Evolutionary conservation across 2,329 filamentous ascomycete genomes (phyloP), one percentile per base, ranked within the genome.

Genomic region (Elsinoe necatrix): DNA sequence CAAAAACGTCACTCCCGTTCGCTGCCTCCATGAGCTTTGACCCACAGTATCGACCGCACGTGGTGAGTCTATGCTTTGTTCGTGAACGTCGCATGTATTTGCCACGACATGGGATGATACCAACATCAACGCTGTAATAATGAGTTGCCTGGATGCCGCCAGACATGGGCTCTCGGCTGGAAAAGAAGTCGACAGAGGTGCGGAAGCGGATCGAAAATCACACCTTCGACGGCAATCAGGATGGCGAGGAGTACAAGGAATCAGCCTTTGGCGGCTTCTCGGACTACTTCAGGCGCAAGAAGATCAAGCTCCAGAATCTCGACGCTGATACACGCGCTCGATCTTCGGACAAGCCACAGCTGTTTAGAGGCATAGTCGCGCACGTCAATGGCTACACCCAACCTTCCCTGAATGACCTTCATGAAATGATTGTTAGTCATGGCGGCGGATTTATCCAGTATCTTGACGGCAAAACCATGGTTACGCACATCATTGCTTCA

Each of bases 331-430:
- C 95, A 43, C 84, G 92, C 58, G 80, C 86, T 29, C 75, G 81
- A 3, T 81, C 84, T 1, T 71, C 75, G 0, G 83, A 85, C 62
- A 89, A 87, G 61, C 89, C 90, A 8, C 83, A 82, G 60, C 89
- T 98, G 54, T 98, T 98, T 77, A 89, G 86, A 63, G 90, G 89
- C 0, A 80, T 97, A 7, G 90, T 95, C 11, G 89, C 86, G 8
- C 89, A 96, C 71, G 86, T 98, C 21, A 95, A 91, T 64, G 93
- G 93, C 50, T 98, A 97, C 68, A 98, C 93, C 0, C 92, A 97
- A 65, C 93, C 93, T 0, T 89, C 91, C 1, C 76, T 96, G 55
- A 91, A 90, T 63, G 83, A 95, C 77, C 80, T 98, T 16, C 92
- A 95, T 73, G 83, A 78, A 55, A 79, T 95, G 59, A 86, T 98